A percentile compares a stretch with the other conserved stretches of the same genome.
phyloP scores from a whole-genome alignment of 1,284 basidiomycete genomes.

The Puccinia hordei region DNA sequence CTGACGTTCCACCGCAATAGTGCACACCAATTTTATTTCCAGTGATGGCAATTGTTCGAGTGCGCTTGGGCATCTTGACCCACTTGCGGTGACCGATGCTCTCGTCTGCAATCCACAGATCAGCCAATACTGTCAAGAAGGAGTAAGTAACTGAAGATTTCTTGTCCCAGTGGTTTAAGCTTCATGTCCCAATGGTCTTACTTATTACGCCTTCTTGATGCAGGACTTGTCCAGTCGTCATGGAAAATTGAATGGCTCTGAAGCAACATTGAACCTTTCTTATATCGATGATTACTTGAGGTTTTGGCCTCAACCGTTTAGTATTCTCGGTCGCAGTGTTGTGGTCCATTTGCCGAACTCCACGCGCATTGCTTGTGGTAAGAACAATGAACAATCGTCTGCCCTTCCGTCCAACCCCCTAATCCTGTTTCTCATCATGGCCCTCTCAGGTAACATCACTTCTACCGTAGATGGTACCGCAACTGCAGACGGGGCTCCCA shows the following conservation, averaged over 20 bases:
- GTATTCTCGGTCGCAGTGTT: slow-evolving; percentile 56
- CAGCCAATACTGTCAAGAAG: slow-evolving; percentile 55
- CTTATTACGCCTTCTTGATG: not conserved
- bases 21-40: slow-evolving; percentile 55
- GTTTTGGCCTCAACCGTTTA: slow-evolving; percentile 55
- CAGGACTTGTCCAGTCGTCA: slow-evolving; percentile 56
- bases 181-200: not conserved
- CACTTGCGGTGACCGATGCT: slow-evolving; percentile 53
- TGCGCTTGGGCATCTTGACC: slow-evolving; percentile 55
- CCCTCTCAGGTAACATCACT: slow-evolving; percentile 54
- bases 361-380: slow-evolving; percentile 55
- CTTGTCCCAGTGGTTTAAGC: too few species aligned
- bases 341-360: slow-evolving; percentile 55
- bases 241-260: slow-evolving; percentile 54
- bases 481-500: slow-evolving; percentile 29
- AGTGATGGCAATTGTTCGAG: slow-evolving; percentile 53
- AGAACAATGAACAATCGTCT: not conserved
- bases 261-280: slow-evolving; percentile 39
- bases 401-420: not conserved
- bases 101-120: slow-evolving; percentile 54
- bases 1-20: slow-evolving; percentile 9
- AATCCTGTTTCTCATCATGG: not conserved
- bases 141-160: slow-evolving; percentile 49
- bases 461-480: slow-evolving; percentile 55
- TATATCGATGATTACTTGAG: slow-evolving; percentile 54